Base-by-base conservation (phyloP, 2,329 filamentous ascomycete genomes). In the Harringtonia lauricola region DNA sequence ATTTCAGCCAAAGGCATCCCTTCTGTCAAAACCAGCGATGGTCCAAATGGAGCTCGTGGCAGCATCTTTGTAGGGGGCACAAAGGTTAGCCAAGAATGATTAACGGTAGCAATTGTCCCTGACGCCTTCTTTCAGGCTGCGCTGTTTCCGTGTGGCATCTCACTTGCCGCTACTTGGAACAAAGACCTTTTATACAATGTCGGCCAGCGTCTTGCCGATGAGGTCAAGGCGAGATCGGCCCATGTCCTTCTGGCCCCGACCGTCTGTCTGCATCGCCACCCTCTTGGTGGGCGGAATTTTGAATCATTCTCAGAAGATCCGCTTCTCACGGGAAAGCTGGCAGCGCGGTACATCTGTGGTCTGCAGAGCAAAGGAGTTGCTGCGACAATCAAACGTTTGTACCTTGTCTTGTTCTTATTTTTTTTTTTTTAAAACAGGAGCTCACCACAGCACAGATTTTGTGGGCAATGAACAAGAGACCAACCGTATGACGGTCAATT, bases 301-400 rank as follows among this genome's bases (percentile, higher is more conserved):
- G 86, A 94, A 61, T 88, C 84, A 0, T 92, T 87, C 59, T 86
- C 83, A 0, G 86, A 92, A 59, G 86, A 92, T 52, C 86, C 86
- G 0, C 72, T 82, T 12, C 69, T 94, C 5, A 85, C 83, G 0
- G 84, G 84, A 26, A 82, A 79, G 48, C 64, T 88, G 49, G 81
- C 83, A 12, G 76, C 81, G 1, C 72, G 81, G 47, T 85, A 85
- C 49, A 80, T 86, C 55, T 76, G 74, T 36, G 83, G 83, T 8
- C 66, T 85, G 42, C 86, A 92, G 56, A 79, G 79, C 18, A 79
- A 78, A 47, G 81, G 82, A 1, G 73, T 92, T 31, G 79, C 80
- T 8, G 83, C 86, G 14, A 87, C 85, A 0, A 79, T 89, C 51
- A 92, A 92, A 66, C 86, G 83, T 76, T 51, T 51, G 66, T 42